Percentiles rank a stretch among this genome's conserved stretches.
phyloP scores from a whole-genome alignment of 1,284 basidiomycete genomes.

The Cutaneotrichosporon daszewskae region DNA sequence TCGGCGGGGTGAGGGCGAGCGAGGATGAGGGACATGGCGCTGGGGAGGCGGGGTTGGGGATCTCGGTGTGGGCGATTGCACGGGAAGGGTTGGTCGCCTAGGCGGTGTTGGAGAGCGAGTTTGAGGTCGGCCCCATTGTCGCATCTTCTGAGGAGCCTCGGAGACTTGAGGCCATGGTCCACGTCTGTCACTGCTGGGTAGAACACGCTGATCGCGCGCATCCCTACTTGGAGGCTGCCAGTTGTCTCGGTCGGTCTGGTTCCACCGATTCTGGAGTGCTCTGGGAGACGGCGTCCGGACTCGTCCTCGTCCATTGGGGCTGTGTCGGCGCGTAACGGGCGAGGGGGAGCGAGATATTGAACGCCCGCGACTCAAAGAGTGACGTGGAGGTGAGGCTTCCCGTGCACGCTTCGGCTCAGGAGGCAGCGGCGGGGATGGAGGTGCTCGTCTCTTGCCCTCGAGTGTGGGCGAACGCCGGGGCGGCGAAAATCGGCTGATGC shows the following conservation, averaged over 20 bases:
- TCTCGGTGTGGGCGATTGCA: too few relatives aligned
- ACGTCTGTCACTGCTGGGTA: too few relatives aligned
- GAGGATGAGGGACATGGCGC: neutral
- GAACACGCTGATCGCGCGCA: too few relatives aligned
- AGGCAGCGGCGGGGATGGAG: conserved; percentile 5
- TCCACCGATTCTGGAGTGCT: too few relatives aligned
- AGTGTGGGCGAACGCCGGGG: conserved; percentile 6
- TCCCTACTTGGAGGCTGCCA: too few relatives aligned
- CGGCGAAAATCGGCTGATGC: neutral
- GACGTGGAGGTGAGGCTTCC: conserved; percentile 5
- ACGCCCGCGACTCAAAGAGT: too few relatives aligned
- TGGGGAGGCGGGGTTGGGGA: neutral
- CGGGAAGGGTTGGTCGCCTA: too few relatives aligned
- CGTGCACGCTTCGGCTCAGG: conserved; percentile 10
- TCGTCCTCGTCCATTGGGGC: neutral
- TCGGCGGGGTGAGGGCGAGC: too few relatives aligned
- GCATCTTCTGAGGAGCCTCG: too few relatives aligned
- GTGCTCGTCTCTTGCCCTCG: conserved; percentile 4
- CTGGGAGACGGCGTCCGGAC: conserved; percentile 3
- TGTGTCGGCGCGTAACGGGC: neutral
- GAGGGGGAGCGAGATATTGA: conserved; percentile 1
- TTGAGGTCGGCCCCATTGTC: neutral
- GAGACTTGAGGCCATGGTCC: too few relatives aligned
- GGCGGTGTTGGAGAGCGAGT: neutral
- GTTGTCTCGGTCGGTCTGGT: neutral